Evolutionary conservation across 2,329 filamentous ascomycete genomes (phyloP), one percentile per base, ranked within the genome.

Genomic region (Stagonosporopsis chrysanthemi): DNA sequence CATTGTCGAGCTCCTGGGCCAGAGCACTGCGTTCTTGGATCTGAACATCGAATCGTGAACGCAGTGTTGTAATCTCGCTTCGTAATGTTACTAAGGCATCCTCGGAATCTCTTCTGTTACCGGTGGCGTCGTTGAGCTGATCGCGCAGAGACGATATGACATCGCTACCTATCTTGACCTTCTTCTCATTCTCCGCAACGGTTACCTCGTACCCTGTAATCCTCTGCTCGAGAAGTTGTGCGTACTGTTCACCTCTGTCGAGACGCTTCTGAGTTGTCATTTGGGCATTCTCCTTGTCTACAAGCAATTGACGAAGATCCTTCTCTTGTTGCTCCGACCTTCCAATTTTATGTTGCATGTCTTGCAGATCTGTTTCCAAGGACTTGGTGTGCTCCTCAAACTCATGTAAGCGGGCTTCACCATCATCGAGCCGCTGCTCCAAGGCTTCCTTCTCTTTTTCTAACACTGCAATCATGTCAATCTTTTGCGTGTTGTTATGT

Each of bases 111-210:
- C 60, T 58, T 39, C 61, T 71, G 23, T 64, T 52, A 7, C 49
- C 48, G 36, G 70, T 55, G 3, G 67, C 63, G 17, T 66, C 54
- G 9, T 65, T 62, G 12, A 75, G 48, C 22, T 72, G 65, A 14
- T 67, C 64, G 11, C 64, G 67, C 14, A 76, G 60, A 19, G 60
- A 45, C 19, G 64, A 62, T 3, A 71, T 66, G 17, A 68, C 66
- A 9, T 60, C 61, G 7, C 57, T 58, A 12, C 68, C 60, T 14
- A 65, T 54, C 38, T 68, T 52, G 26, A 71, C 67, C 58, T 65
- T 68, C 38, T 64, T 66, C 2, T 61, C 26, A 24, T 75, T 61
- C 28, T 72, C 67, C 31, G 63, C 47, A n/a, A 67, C 45, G 24
- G 69, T 63, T 2, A 38, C 39, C 19, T 73, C 65, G 35, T 73